phyloP scores from a whole-genome alignment of 257 asterid species.

The Eucommia ulmoides region DNA sequence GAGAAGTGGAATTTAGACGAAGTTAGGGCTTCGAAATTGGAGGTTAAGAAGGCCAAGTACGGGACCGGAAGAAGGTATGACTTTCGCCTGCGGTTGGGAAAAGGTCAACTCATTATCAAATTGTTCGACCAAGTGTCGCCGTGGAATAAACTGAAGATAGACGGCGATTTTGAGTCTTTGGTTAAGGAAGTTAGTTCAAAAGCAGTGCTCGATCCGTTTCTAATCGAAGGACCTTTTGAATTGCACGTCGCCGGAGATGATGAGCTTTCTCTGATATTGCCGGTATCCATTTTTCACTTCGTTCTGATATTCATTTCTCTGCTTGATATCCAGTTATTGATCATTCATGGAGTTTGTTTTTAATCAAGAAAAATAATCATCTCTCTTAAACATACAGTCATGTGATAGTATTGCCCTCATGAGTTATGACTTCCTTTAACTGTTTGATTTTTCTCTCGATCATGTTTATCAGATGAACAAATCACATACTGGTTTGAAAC shows the following conservation, averaged over 20 bases:
- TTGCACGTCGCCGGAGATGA: slow-evolving; percentile 39
- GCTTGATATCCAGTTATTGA: neutral
- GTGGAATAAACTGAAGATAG: slow-evolving; percentile 14
- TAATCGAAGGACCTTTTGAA: slow-evolving; percentile 64
- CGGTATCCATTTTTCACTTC: slow-evolving; percentile 31
- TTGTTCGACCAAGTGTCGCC: slow-evolving; percentile 4
- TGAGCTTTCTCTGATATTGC: slow-evolving; percentile 39
- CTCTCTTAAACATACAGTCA: no score
- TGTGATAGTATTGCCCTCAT: no score
- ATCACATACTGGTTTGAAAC: slow-evolving; percentile 43
- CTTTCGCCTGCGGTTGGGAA: slow-evolving; percentile 1
- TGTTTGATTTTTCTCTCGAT: neutral
- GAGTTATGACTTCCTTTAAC: neutral
- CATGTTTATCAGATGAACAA: slow-evolving; percentile 34
- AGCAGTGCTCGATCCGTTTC: slow-evolving; percentile 31
- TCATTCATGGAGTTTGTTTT: no score
- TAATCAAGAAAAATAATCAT: no score
- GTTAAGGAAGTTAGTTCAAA: slow-evolving; percentile 31
- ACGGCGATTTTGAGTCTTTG: slow-evolving; percentile 32
- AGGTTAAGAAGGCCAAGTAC: neutral
- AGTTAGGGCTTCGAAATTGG: slow-evolving; percentile 4
- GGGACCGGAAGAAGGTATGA: slow-evolving; percentile 3
- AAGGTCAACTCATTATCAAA: neutral
- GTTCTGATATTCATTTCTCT: neutral
- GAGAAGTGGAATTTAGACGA: slow-evolving; percentile 8